These are phyloP conservation scores for Ogataea salicorniae DNA, from an alignment of 805 yeast species.

Conservation along the genomic window DNA sequence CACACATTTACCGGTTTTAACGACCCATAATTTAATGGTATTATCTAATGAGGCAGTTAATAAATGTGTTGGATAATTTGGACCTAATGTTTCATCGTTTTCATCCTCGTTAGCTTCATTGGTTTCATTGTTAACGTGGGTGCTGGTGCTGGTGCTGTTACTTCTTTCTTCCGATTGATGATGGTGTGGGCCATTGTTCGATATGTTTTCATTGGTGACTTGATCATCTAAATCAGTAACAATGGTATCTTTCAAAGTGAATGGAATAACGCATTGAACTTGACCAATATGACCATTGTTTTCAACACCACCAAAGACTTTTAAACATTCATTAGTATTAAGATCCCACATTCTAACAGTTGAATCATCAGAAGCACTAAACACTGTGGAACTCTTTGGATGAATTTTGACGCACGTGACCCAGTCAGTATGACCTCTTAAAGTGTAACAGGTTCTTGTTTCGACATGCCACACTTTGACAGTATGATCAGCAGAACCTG, in stretches of 20 bases:
- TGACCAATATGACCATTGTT: constrained; percentile 88
- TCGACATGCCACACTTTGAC: constrained; percentile 97
- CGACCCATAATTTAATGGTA: constrained; percentile 91
- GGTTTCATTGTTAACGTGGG: constrained; percentile 16
- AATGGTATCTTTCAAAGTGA: constrained; percentile 60
- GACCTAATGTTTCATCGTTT: constrained; percentile 3
- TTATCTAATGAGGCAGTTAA: constrained; percentile 86
- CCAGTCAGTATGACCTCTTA: constrained; percentile 91
- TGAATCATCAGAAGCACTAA: constrained; percentile 86
- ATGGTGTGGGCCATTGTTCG: background rate
- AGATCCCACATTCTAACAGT: constrained; percentile 96
- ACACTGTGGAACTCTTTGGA: constrained; percentile 68
- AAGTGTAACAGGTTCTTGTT: constrained; percentile 83
- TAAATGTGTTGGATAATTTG: constrained; percentile 70
- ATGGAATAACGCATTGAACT: constrained; percentile 87
- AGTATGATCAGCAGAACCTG: constrained; percentile 90
- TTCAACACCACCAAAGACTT: constrained; percentile 70
- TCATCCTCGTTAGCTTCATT: constrained; percentile 7
- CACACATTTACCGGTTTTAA: constrained; percentile 77
- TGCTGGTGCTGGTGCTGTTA: background rate
- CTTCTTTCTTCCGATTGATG: constrained; percentile 22
- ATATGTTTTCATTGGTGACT: constrained; percentile 8
- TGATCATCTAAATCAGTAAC: constrained; percentile 28
- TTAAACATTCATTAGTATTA: constrained; percentile 68
- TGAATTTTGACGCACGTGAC: constrained; percentile 89